Conservation (phyloP, 441 rosid species). For the Adansonia gregorii region DNA sequence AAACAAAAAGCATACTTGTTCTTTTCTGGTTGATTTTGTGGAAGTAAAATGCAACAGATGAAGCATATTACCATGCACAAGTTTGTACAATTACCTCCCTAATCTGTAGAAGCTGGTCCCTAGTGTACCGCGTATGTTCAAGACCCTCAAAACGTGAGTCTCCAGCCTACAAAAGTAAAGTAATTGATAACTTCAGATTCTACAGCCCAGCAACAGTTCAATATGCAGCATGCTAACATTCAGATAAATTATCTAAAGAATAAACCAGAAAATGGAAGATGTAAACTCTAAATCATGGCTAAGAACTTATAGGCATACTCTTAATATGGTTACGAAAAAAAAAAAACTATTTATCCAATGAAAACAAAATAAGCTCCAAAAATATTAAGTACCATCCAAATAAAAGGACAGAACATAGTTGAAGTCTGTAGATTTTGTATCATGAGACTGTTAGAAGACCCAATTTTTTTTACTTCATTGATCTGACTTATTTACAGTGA, state of each 20-base stretch:
- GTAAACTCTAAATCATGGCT: too few species aligned
- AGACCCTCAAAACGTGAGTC: not conserved
- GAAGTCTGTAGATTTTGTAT: not conserved
- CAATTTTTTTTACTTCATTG: not conserved
- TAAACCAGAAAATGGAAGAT: too few species aligned
- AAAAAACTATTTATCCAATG: not conserved
- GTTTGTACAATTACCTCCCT: not conserved
- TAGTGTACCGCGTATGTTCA: not conserved
- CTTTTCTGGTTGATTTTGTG: too few species aligned
- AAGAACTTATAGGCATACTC: too few species aligned
- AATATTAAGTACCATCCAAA: not conserved
- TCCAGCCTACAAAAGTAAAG: not conserved
- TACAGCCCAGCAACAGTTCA: not conserved
- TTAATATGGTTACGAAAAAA: too few species aligned
- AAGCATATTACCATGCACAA: not conserved
- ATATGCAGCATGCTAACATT: not conserved
- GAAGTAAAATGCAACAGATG: not conserved
- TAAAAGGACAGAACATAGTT: not conserved
- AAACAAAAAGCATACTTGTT: too few species aligned
- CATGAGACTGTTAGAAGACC: not conserved
- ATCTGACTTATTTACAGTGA: not conserved
- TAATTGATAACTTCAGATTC: not conserved
- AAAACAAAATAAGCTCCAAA: not conserved
- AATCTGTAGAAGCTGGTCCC: constrained; percentile 5
- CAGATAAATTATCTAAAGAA: too few species aligned